These are phyloP conservation scores for Glebionis coronaria DNA, from an alignment of 129 eudicot species.

Conservation along the genomic window DNA sequence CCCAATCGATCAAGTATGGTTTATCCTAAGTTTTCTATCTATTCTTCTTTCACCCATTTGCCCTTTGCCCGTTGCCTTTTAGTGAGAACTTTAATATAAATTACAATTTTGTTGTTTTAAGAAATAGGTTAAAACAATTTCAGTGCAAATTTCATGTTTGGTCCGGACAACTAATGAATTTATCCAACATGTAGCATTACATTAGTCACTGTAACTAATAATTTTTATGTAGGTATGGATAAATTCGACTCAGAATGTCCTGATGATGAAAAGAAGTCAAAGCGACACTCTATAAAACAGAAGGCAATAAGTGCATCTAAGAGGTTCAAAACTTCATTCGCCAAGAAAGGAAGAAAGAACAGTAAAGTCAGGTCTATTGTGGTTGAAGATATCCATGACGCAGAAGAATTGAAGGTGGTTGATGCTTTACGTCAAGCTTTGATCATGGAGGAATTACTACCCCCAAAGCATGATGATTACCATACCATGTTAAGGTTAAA, in stretches of 20 bases:
- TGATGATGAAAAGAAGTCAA: constrained; percentile 82
- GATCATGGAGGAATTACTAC: constrained; percentile 69
- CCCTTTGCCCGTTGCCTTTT: neutral
- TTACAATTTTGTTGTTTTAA: neutral
- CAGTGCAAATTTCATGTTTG: neutral
- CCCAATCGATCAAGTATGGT: constrained; percentile 62
- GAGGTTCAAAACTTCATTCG: constrained; percentile 72
- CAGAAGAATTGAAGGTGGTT: constrained; percentile 82
- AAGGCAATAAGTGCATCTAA: constrained; percentile 76
- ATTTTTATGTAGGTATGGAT: constrained; percentile 49
- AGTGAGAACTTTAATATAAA: neutral
- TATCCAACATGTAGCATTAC: too few relatives aligned
- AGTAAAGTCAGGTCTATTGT: constrained; percentile 83
- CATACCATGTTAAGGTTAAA: constrained; percentile 76
- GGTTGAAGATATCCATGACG: constrained; percentile 88
- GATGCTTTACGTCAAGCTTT: constrained; percentile 86
- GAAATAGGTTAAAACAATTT: too few relatives aligned
- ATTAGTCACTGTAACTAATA: neutral
- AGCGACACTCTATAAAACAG: constrained; percentile 71
- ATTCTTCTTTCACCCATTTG: neutral
- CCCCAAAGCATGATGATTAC: constrained; percentile 84
- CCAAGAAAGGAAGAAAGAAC: constrained; percentile 70
- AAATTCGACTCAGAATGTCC: constrained; percentile 53
- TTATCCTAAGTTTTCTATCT: neutral
- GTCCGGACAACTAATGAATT: too few relatives aligned